Percentiles rank a stretch among this genome's conserved stretches.
Evolutionary conservation across 2,329 filamentous ascomycete genomes (phyloP).

Genomic region (Biscogniauxia marginata): DNA sequence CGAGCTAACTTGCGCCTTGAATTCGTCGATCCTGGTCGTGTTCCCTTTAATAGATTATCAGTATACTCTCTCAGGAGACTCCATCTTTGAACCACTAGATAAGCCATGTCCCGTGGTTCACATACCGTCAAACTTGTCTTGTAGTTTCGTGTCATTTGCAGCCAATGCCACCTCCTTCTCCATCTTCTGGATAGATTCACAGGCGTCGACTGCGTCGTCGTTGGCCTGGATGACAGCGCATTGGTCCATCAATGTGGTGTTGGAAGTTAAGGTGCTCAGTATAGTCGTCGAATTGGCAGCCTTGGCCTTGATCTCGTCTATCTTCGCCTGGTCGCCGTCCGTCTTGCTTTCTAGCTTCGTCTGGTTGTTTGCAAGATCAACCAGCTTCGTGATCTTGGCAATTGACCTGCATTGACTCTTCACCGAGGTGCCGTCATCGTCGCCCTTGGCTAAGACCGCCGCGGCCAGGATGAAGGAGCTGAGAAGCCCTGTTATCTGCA

Average conservation of each 20-base stretch:
- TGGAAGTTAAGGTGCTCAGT: constrained; percentile 33
- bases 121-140: constrained; percentile 31
- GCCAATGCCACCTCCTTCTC: constrained; percentile 26
- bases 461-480: constrained; percentile 12
- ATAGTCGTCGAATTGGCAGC: constrained; percentile 29
- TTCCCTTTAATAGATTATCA: constrained; percentile 18
- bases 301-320: constrained; percentile 37
- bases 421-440: constrained; percentile 21
- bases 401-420: constrained; percentile 34
- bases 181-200: constrained; percentile 29
- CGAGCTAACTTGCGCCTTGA: constrained; percentile 32
- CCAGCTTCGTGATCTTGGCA: constrained; percentile 28
- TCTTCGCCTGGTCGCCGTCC: constrained; percentile 37
- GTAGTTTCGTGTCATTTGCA: constrained; percentile 32
- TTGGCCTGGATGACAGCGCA: constrained; percentile 35
- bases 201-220: constrained; percentile 28
- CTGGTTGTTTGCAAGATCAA: constrained; percentile 36
- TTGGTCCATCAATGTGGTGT: constrained; percentile 35
- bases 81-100: background rate
- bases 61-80: no score
- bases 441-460: constrained; percentile 27
- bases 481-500: constrained; percentile 18
- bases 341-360: constrained; percentile 34
- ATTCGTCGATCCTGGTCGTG: constrained; percentile 33
- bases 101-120: background rate